Percentiles rank a stretch among this genome's conserved stretches.
These are phyloP conservation scores for Aspergillus candidus DNA, from an alignment of 2,329 filamentous ascomycete species.

Conservation along the genomic window DNA sequence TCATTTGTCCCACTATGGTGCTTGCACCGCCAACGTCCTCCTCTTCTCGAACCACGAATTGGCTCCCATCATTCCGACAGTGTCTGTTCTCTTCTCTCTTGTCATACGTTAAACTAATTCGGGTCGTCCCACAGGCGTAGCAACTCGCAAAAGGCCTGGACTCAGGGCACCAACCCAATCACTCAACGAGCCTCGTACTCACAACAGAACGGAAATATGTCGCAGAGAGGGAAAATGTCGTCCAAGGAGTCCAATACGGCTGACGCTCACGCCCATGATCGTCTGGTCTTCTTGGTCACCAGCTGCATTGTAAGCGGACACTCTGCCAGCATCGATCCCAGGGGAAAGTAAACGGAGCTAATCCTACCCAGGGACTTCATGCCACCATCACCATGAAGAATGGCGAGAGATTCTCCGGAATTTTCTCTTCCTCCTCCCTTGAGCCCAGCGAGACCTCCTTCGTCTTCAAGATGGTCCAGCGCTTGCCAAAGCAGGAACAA, in stretches of 20 bases:
- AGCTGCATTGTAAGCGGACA: conserved; percentile 51
- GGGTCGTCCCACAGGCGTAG: conserved; percentile 38
- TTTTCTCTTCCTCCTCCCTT: conserved; percentile 53
- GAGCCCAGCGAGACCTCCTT: conserved; percentile 50
- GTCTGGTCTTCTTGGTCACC: conserved; percentile 53
- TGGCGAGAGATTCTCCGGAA: conserved; percentile 56
- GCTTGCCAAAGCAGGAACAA: conserved; percentile 34
- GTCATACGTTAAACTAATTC: conserved; percentile 17
- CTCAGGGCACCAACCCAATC: conserved; percentile 55
- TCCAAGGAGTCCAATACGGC: conserved; percentile 47
- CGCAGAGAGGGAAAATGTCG: conserved; percentile 38
- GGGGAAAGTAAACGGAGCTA: conserved; percentile 6
- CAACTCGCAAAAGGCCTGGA: conserved; percentile 56
- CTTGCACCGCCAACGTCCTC: not conserved
- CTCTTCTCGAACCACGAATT: not conserved
- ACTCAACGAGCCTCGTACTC: conserved; percentile 49
- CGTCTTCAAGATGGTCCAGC: conserved; percentile 61
- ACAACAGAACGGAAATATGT: conserved; percentile 51
- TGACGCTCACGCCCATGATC: conserved; percentile 56
- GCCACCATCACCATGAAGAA: conserved; percentile 53
- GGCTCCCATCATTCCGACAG: not conserved
- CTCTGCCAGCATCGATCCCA: not conserved
- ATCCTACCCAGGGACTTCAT: conserved; percentile 46
- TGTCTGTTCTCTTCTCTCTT: conserved; percentile 4
- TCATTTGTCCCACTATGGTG: not conserved